Evolutionary conservation across 345 rosid species (phyloP).

Genomic region (Murraya paniculata): DNA sequence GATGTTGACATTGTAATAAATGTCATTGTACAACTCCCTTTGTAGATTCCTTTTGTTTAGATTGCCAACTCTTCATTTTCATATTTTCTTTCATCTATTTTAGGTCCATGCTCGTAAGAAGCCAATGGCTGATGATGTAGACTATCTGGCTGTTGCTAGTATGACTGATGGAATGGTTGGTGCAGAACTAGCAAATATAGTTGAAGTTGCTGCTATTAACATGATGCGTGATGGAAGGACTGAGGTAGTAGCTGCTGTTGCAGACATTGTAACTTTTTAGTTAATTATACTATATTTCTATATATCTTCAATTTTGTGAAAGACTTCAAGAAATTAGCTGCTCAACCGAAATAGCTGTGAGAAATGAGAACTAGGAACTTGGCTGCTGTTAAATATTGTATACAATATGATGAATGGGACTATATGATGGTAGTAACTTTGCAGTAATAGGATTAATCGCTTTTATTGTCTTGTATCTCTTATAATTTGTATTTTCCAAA

Average conservation of each 20-base stretch:
- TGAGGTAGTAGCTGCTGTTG: slow-evolving; percentile 47
- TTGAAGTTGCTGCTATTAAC: slow-evolving; percentile 87
- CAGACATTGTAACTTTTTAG: background rate
- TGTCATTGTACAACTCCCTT: background rate
- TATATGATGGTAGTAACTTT: background rate
- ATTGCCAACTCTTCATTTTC: background rate
- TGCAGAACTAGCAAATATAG: slow-evolving; percentile 93
- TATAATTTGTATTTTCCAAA: background rate
- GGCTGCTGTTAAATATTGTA: background rate
- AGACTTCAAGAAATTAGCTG: background rate
- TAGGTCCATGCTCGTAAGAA: slow-evolving; percentile 97
- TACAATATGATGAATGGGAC: background rate
- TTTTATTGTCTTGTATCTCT: background rate
- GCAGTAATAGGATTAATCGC: background rate
- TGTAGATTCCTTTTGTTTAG: background rate
- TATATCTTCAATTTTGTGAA: background rate
- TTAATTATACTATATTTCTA: background rate
- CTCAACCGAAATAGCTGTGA: slow-evolving; percentile 6
- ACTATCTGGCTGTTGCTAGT: slow-evolving; percentile 87
- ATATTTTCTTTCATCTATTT: slow-evolving; percentile 1
- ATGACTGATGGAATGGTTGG: slow-evolving; percentile 98
- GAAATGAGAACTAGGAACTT: slow-evolving; percentile 10
- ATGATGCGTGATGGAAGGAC: slow-evolving; percentile 95
- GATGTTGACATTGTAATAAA: background rate
- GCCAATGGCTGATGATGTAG: slow-evolving; percentile 95